Percentiles rank a stretch among this genome's conserved stretches.
These are phyloP conservation scores for Phialophora expanda DNA, from an alignment of 2,329 filamentous ascomycete species.

Conservation along the genomic window DNA sequence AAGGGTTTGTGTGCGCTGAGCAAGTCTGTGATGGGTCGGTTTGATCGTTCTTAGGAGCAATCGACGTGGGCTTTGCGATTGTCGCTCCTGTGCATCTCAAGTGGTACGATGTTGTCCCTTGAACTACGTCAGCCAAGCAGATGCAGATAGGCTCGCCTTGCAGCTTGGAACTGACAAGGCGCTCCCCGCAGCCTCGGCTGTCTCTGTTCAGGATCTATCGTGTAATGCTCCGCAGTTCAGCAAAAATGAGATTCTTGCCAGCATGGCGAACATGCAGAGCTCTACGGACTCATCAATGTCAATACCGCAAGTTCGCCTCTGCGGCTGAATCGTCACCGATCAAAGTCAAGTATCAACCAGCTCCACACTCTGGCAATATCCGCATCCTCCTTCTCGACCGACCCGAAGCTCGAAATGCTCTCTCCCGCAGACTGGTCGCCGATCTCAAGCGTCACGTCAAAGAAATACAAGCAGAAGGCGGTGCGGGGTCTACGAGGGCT, in stretches of 20 bases:
- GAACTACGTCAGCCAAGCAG: conserved; percentile 19
- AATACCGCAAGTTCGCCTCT: conserved; percentile 26
- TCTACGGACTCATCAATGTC: conserved; percentile 6
- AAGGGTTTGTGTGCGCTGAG: background rate
- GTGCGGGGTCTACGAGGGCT: conserved; percentile 70
- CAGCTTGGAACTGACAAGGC: background rate
- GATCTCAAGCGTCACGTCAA: conserved; percentile 75
- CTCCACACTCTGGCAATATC: conserved; percentile 81
- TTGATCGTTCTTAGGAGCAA: background rate
- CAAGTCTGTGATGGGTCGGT: background rate
- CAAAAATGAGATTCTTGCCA: conserved; percentile 29
- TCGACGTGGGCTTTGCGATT: background rate
- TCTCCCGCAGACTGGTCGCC: conserved; percentile 77
- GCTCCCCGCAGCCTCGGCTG: conserved; percentile 21
- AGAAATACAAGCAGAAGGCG: conserved; percentile 66
- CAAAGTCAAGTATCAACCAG: conserved; percentile 74
- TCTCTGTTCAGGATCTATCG: background rate
- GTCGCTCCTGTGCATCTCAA: background rate
- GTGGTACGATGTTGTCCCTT: background rate
- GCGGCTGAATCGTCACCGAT: conserved; percentile 48
- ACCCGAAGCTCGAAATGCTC: conserved; percentile 84
- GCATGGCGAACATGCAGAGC: conserved; percentile 13
- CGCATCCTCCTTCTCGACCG: conserved; percentile 87
- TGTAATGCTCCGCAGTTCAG: background rate
- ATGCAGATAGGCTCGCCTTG: background rate